These are phyloP conservation scores for Geopyxis carbonaria DNA, from an alignment of 495 filamentous ascomycete species.

Conservation along the genomic window DNA sequence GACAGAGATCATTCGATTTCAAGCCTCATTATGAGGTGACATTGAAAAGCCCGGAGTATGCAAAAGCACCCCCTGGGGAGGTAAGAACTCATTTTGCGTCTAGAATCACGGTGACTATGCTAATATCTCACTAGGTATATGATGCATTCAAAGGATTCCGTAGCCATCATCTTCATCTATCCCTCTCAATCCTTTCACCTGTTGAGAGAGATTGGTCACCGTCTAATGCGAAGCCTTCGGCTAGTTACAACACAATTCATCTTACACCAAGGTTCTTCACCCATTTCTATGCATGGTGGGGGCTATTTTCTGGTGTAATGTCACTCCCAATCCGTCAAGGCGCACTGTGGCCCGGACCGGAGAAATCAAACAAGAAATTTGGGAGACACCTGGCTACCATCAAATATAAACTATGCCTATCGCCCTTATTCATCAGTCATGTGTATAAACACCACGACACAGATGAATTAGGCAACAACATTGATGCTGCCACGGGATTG, in stretches of 20 bases:
- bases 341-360: conserved; percentile 68
- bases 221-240: conserved; percentile 51
- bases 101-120: conserved; percentile 17
- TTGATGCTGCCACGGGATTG: conserved; percentile 78
- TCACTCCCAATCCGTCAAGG: conserved; percentile 89
- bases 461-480: conserved; percentile 63
- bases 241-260: conserved; percentile 89
- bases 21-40: conserved; percentile 84
- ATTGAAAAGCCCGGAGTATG: conserved; percentile 58
- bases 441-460: conserved; percentile 97
- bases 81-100: conserved; percentile 16
- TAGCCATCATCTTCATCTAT: conserved; percentile 89
- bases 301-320: conserved; percentile 85
- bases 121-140: conserved; percentile 36
- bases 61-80: conserved; percentile 38
- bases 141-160: conserved; percentile 89
- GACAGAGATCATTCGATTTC: conserved; percentile 63
- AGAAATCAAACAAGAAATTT: conserved; percentile 97
- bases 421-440: conserved; percentile 84
- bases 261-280: conserved; percentile 90
- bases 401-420: conserved; percentile 87
- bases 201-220: conserved; percentile 63
- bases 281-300: conserved; percentile 97
- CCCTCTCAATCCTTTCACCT: conserved; percentile 72
- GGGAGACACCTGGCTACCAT: conserved; percentile 89